Base-by-base conservation (phyloP, 1,139 yeast genomes). In the Candida sp. region DNA sequence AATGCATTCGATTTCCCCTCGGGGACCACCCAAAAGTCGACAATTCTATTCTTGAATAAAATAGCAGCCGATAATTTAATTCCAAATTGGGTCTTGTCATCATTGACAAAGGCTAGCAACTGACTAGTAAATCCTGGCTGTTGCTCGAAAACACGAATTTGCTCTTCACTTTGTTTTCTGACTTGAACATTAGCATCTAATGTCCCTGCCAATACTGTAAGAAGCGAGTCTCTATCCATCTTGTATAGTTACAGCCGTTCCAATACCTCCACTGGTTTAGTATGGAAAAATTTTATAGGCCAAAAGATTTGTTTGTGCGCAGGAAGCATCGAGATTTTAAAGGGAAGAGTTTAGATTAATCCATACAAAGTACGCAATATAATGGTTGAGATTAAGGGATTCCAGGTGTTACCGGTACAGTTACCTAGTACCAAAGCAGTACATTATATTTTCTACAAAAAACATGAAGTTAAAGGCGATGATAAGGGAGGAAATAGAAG, bases 1-100 rank as follows among this genome's bases (percentile, higher is more conserved):
- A 58, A 46, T 3, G 60, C 46, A 4, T 60, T 53, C 21, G 59
- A 46, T 50, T 59, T 66, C 39, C 71, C 73, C 36, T 72, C 79
- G 0, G 70, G 75, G 9, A 59, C 58, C 29, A 67, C 61, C 91
- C 91, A 85, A 50, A 79, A 75, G 48, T 72, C 68, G 39, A 64
- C 67, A 33, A 85, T 70, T 54, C 86, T 73, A 57, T 84, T 84
- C 58, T 84, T 85, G 65, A 84, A 80, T 55, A 81, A 80, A 41
- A 85, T 81, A 3, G 87, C 82, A 4, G 87, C 81, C 12, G 87
- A 76, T 40, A 80, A 65, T 53, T 84, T 77, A 45, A 79, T 72
- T 11, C 81, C 77, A 15, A 64, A 54, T 36, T 77, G 70, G 12
- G 78, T 66, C 3, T 68, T 60, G 2, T 61, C 59, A 51, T 82